Percentiles rank a stretch among this genome's conserved stretches.
Conservation (phyloP, 805 yeast species). For the Hanseniaspora pseudoguilliermondii region DNA sequence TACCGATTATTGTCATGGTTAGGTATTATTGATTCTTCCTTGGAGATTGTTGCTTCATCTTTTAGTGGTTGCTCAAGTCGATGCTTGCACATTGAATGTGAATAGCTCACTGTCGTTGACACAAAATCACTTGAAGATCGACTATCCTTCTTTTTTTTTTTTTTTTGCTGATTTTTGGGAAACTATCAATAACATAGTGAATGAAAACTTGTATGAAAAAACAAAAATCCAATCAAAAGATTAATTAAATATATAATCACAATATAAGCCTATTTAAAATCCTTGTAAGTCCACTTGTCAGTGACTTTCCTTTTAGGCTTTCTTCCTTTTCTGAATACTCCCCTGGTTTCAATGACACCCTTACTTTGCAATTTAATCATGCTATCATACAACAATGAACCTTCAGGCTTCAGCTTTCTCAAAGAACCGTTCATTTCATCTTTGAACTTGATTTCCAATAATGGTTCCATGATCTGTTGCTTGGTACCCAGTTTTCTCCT, state of each 20-base stretch:
- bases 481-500: constrained; percentile 35
- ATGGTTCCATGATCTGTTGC: constrained; percentile 35
- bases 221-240: background rate
- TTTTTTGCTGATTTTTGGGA: too few species aligned
- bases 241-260: background rate
- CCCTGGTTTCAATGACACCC: constrained; percentile 79
- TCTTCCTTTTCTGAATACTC: constrained; percentile 47
- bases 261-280: constrained; percentile 43
- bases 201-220: background rate
- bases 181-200: too few species aligned
- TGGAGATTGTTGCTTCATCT: too few species aligned
- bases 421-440: constrained; percentile 80
- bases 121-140: too few species aligned
- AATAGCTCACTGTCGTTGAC: too few species aligned
- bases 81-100: too few species aligned
- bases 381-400: constrained; percentile 69
- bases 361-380: constrained; percentile 68
- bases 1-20: constrained; percentile 1
- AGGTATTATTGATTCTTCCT: too few species aligned
- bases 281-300: constrained; percentile 89
- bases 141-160: too few species aligned
- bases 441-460: constrained; percentile 65
- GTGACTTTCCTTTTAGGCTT: constrained; percentile 63
- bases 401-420: constrained; percentile 80
- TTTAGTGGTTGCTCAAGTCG: too few species aligned